Percentiles rank a stretch among this genome's conserved stretches.
phyloP scores from a whole-genome alignment of 257 asterid species.

The Jacaranda mimosifolia region DNA sequence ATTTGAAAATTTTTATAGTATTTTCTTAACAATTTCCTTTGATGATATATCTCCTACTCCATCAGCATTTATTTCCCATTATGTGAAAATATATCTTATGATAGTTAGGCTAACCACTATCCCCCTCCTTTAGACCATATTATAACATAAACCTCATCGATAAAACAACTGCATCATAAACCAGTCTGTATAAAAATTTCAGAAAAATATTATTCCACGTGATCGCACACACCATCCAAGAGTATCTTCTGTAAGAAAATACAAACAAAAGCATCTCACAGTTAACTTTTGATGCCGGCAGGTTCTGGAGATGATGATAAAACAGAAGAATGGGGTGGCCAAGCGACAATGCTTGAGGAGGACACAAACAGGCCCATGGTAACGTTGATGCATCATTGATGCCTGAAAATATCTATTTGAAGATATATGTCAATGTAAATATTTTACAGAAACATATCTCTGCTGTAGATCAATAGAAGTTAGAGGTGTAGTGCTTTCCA shows the following conservation, averaged over 20 bases:
- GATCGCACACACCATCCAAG: too few relatives aligned
- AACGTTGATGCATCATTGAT: conserved; percentile 11
- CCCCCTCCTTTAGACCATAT: not conserved
- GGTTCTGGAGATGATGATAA: conserved; percentile 73
- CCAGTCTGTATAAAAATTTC: not conserved
- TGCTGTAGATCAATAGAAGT: conserved; percentile 35
- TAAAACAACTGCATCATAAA: too few relatives aligned
- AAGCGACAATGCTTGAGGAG: conserved; percentile 86
- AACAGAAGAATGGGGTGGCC: conserved; percentile 46
- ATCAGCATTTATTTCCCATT: not conserved
- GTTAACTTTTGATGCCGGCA: conserved; percentile 35
- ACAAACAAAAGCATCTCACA: not conserved
- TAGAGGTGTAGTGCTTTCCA: conserved; percentile 12
- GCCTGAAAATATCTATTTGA: conserved; percentile 17
- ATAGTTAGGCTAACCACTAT: not conserved
- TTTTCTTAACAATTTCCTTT: not conserved
- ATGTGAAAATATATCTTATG: too few relatives aligned
- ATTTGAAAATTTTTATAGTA: too few relatives aligned
- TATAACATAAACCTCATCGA: too few relatives aligned
- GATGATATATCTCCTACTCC: not conserved
- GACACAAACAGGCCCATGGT: conserved; percentile 92
- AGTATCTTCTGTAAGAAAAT: not conserved
- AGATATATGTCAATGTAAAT: conserved; percentile 33
- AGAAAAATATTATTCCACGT: not conserved
- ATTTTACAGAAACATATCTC: conserved; percentile 30